Percentiles rank a stretch among this genome's conserved stretches.
phyloP scores from a whole-genome alignment of 192 early-diverging fungal genomes.

The Borealophlyctis nickersoniae region DNA sequence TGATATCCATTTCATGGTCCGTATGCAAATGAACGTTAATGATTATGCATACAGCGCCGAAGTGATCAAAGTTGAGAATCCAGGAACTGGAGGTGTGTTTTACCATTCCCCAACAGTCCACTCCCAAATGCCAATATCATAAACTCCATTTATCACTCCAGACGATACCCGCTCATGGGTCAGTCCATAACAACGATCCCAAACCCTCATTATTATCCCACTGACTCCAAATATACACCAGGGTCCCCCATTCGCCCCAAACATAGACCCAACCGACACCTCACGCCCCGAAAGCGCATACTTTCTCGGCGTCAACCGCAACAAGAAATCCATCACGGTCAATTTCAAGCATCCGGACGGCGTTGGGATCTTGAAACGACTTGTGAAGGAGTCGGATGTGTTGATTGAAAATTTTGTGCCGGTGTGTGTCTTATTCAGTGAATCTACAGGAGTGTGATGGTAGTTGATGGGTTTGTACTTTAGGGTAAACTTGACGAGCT shows the following conservation, averaged over 20 bases:
- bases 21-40: background rate
- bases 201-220: conserved; percentile 36
- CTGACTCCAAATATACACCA: background rate
- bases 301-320: conserved; percentile 88
- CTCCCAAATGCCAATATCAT: background rate
- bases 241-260: conserved; percentile 42
- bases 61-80: conserved; percentile 88
- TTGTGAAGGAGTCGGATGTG: conserved; percentile 71
- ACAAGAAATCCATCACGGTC: conserved; percentile 86
- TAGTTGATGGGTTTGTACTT: background rate
- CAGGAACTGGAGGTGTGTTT: conserved; percentile 53
- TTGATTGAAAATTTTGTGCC: conserved; percentile 92
- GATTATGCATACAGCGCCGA: conserved; percentile 64
- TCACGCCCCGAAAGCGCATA: conserved; percentile 72
- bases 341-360: conserved; percentile 74
- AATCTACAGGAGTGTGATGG: background rate
- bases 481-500: conserved; percentile 70
- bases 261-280: conserved; percentile 29
- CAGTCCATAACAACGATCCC: conserved; percentile 44
- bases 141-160: conserved; percentile 1
- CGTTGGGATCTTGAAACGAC: conserved; percentile 56
- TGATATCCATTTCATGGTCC: background rate
- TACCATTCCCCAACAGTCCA: background rate
- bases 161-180: conserved; percentile 93
- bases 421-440: background rate